Evolutionary conservation across 768 basidiomycete species (phyloP).

Genomic region (Boletus eberwhitei): DNA sequence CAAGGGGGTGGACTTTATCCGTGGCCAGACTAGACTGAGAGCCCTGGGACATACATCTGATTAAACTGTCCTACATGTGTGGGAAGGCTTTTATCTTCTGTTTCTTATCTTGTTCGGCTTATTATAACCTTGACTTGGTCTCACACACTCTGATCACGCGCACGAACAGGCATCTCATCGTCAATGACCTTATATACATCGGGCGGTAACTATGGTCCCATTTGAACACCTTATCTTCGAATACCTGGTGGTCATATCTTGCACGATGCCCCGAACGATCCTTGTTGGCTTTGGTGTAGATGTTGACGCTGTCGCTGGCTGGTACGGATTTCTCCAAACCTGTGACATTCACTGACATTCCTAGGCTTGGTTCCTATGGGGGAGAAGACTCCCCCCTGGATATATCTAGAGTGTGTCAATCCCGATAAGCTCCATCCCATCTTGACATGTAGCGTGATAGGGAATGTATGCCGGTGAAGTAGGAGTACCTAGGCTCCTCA

Average conservation of each 20-base stretch:
- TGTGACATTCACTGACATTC: not conserved
- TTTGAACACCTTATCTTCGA: not conserved
- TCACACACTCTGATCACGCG: not conserved
- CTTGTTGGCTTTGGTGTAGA: constrained; percentile 67
- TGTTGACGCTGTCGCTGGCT: constrained; percentile 75
- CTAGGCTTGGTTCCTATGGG: constrained; percentile 69
- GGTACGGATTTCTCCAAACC: constrained; percentile 34
- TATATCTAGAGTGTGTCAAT: constrained; percentile 50
- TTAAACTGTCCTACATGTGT: not conserved
- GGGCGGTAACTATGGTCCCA: not conserved
- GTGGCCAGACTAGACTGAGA: not conserved
- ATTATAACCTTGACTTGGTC: not conserved
- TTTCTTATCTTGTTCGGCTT: not conserved
- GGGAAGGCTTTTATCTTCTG: not conserved
- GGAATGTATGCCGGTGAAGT: constrained; percentile 79
- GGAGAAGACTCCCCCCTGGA: constrained; percentile 71
- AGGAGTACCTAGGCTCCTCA: constrained; percentile 62
- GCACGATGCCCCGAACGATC: constrained; percentile 50
- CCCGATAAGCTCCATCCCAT: not conserved
- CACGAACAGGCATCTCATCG: not conserved
- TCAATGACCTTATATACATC: not conserved
- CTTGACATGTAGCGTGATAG: constrained; percentile 18
- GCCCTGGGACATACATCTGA: not conserved
- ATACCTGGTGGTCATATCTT: not conserved
- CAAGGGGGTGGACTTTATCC: constrained; percentile 18